Conservation (phyloP, 2,329 filamentous ascomycete genomes). For the Fusarium odoratissimum region DNA sequence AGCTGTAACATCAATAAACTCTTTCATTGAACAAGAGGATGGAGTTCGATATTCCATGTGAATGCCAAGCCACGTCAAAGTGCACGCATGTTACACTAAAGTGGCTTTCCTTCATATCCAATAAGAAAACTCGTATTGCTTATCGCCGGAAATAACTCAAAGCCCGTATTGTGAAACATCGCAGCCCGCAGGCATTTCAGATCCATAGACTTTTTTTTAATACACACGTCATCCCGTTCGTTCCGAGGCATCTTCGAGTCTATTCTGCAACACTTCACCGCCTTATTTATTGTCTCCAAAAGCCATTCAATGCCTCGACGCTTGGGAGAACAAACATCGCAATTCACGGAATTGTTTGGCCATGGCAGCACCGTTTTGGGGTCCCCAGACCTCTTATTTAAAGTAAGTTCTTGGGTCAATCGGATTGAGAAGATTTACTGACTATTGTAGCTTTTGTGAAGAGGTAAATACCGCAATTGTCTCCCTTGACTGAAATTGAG, state of each 20-base stretch:
- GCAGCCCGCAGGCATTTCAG: not conserved
- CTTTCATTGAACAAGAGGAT: not conserved
- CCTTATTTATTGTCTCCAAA: not conserved
- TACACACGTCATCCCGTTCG: constrained; percentile 12
- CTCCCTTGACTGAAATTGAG: not conserved
- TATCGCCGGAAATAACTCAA: not conserved
- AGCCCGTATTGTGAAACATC: not conserved
- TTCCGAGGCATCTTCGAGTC: constrained; percentile 8
- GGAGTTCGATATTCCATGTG: not conserved
- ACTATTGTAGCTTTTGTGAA: constrained; percentile 44
- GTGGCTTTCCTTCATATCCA: not conserved
- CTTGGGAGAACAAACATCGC: not conserved
- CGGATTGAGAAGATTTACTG: too few species aligned
- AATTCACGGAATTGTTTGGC: accelerated
- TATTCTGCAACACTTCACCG: constrained; percentile 30
- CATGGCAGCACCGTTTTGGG: constrained; percentile 45
- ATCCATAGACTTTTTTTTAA: not conserved
- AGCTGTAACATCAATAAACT: not conserved
- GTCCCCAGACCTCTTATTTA: constrained; percentile 48
- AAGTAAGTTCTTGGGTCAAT: constrained; percentile 39
- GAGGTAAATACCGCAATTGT: constrained; percentile 35
- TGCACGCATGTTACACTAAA: not conserved
- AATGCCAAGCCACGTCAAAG: not conserved
- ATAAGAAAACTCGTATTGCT: not conserved
- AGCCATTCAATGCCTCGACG: not conserved